Base-by-base conservation (phyloP, 169 alveolate species). In the Plasmodium ovale region DNA sequence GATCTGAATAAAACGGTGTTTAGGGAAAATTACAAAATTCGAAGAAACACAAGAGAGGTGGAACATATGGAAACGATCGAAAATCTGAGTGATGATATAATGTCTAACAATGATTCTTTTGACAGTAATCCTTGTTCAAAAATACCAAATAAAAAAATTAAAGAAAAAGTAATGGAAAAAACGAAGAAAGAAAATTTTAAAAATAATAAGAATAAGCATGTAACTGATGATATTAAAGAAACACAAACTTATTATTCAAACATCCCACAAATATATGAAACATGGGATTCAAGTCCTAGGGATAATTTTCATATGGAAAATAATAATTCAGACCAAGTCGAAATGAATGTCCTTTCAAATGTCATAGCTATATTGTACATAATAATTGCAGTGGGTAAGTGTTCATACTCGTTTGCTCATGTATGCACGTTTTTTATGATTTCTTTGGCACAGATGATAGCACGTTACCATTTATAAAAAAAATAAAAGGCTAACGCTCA, bases 241-340 rank as follows among this genome's bases (percentile, higher is more conserved):
- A 42, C 10, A 37, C 35, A 47, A 31, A 67, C 9, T 6, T 64
- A 7, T 65, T 35, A 47, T 49, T 25, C 89, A 27, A 64, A 64
- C 12, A 67, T 79, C 2, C 84, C 89, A 23, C 89, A 79, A 56
- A 79, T 79, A 51, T 79, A 79, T 68, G 89, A 79, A 79, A 79
- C 82, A 25, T 58, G 65, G 62, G 89, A 79, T 42, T 31, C 89
- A n/a, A 58, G 14, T 49, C 14, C 60, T n/a, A 79, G 35, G 42
- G 89, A 79, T 5, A 71, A 64, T 64, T 27, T 29, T 2, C 72
- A 79, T 21, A 14, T 35, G 7, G 58, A 27, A 29, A 54, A 33
- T 39, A 59, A 65, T 16, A 44, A 64, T 12, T 58, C 33, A 58
- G 25, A 62, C 14, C 64, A 53, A 33, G 47, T 19, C 14, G 82